Evolutionary conservation across 352 stramenopile species (phyloP), one percentile per base, ranked within the genome.

Genomic region (Phytopythium aichiense): DNA sequence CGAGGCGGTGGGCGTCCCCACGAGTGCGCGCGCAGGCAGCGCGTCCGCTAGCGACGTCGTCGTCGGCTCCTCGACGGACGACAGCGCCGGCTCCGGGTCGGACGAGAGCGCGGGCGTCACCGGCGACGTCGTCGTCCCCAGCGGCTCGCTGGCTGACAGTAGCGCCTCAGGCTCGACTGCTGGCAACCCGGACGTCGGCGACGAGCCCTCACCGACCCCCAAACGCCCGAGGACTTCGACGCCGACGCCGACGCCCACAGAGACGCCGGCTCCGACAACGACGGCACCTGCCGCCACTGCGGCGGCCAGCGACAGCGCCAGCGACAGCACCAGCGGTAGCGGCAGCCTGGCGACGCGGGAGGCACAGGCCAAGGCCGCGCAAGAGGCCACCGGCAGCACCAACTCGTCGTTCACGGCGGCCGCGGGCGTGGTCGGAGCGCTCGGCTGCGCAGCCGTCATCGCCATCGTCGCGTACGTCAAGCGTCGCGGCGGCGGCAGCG

Each of bases 391-490:
- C 15, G 77, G 77, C 23, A 33, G 58, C 0, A 58, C 60, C 12
- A 50, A 40, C 57, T 20, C 23, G 0, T 49, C 45, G 0, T 55
- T 80, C 1, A 62, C 64, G 18, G 31, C 51, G 20, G 20, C 81
- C 18, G 52, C 64, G 2, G 52, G 22, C 1, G 49, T 62, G 31
- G 65, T 79, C 13, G 78, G 55, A 0, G 40, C 59, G 7, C 37
- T 63, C 0, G 82, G 82, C 20, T 71, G 74, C 43, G 77, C 63
- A 6, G 76, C 77, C 3, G 68, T 88, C 35, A 64, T 79, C 12
- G 68, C 86, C 12, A 76, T 88, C 56, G 75, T 81, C 5, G 80
- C 76, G 56, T 88, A 82, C 65, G 64, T 85, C 65, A 76, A 75
- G 57, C 79, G 81, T 40, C 63, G 68, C 63, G 28, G 43, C 68